Percentiles rank a stretch among this genome's conserved stretches.
Conservation (phyloP, 140 eudicot species). For the Bidens hawaiensis region DNA sequence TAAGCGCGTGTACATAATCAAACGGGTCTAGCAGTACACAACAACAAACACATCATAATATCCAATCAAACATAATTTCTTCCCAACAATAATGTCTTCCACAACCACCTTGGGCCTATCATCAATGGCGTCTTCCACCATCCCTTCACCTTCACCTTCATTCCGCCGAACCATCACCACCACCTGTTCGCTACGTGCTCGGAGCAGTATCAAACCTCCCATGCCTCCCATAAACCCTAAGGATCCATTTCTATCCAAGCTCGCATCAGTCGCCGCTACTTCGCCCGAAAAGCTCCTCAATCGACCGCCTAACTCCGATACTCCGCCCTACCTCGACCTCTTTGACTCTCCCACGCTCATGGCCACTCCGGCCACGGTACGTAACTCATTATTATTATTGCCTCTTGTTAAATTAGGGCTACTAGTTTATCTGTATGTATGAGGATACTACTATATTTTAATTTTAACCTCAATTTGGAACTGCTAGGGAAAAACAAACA, state of each 20-base stretch:
- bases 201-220: conserved; percentile 41
- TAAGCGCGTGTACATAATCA: too few relatives aligned
- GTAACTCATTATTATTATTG: not conserved
- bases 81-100: too few relatives aligned
- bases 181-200: conserved; percentile 11
- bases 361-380: conserved; percentile 77
- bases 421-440: too few relatives aligned
- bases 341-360: conserved; percentile 60
- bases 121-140: conserved; percentile 47
- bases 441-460: too few relatives aligned
- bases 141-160: conserved; percentile 35
- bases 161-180: conserved; percentile 32
- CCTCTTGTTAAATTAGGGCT: conserved; percentile 5
- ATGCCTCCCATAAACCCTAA: conserved; percentile 70
- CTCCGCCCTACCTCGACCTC: conserved; percentile 63
- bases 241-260: conserved; percentile 68
- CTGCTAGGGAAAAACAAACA: too few relatives aligned
- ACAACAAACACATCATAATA: too few relatives aligned
- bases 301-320: conserved; percentile 44
- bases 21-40: too few relatives aligned
- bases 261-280: conserved; percentile 58
- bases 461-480: too few relatives aligned
- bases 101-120: conserved; percentile 40
- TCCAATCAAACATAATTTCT: too few relatives aligned
- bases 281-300: conserved; percentile 59